A percentile compares a stretch with the other conserved stretches of the same genome.
These are phyloP conservation scores for Ascochyta clinopodiicola DNA, from an alignment of 2,329 filamentous ascomycete species.

Conservation along the genomic window DNA sequence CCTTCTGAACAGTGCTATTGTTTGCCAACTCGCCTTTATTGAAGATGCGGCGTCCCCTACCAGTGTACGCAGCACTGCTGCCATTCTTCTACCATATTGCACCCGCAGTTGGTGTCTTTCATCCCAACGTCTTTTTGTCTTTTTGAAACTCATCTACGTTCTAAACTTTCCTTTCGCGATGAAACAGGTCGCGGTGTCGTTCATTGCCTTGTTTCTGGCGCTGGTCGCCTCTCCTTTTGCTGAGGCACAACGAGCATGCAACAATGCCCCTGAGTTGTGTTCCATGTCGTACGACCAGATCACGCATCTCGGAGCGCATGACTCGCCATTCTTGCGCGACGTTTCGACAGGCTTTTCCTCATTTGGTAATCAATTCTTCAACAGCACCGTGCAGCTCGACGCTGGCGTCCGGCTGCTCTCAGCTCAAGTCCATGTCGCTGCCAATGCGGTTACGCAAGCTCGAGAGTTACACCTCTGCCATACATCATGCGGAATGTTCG, in stretches of 20 bases:
- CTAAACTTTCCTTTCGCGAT: slow-evolving; percentile 3
- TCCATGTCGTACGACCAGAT: slow-evolving; percentile 72
- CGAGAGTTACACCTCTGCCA: slow-evolving; percentile 70
- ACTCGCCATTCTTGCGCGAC: slow-evolving; percentile 73
- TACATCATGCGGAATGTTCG: slow-evolving; percentile 68
- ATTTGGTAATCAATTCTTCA: slow-evolving; percentile 74
- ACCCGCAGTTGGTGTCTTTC: neutral
- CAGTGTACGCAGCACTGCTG: slow-evolving; percentile 5
- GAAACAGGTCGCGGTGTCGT: slow-evolving; percentile 5
- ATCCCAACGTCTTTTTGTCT: neutral
- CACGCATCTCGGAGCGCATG: slow-evolving; percentile 77
- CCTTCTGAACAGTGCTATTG: slow-evolving; percentile 18
- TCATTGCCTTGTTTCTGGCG: slow-evolving; percentile 14
- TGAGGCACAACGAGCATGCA: slow-evolving; percentile 62
- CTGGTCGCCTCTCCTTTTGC: slow-evolving; percentile 14
- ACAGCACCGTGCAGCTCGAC: slow-evolving; percentile 71
- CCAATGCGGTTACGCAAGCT: slow-evolving; percentile 44
- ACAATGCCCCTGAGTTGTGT: slow-evolving; percentile 78
- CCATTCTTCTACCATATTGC: slow-evolving; percentile 3
- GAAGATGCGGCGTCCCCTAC: slow-evolving; percentile 1
- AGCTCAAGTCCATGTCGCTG: slow-evolving; percentile 69
- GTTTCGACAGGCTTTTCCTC: slow-evolving; percentile 63
- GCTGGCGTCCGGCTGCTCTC: slow-evolving; percentile 75
- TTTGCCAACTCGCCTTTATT: slow-evolving; percentile 1
- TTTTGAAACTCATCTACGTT: neutral